Evolutionary conservation across 2,329 filamentous ascomycete species (phyloP), one percentile per base, ranked within the genome.

Genomic region (Aspergillaceae sp.): DNA sequence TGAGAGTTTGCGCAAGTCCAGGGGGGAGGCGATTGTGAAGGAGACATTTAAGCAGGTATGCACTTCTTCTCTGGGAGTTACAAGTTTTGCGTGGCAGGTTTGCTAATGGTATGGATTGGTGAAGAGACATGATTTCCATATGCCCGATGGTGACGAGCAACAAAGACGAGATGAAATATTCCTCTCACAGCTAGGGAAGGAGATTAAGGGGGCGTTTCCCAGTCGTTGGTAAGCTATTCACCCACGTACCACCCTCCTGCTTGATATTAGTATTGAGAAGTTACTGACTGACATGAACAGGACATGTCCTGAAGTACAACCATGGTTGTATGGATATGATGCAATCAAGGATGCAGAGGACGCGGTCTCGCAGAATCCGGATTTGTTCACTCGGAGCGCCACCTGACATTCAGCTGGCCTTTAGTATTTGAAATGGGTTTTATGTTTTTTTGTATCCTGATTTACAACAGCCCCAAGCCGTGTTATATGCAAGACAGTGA

Each of bases 321-420:
- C 75, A 0, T 84, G 80, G 77, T 51, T 85, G 41, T 85, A 79
- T 53, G 78, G 80, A 0, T 84, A 84, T 51, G 77, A 84, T 62
- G 78, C 79, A 3, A 73, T 75, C 48, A 65, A 66, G 29, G 79
- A 82, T 55, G 77, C 74, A 1, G 71, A 77, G 44, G 64, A 68
- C 8, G 67, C 59, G 1, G 59, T 66, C 9, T 44, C 40, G 26
- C 29, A 48, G 41, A 56, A 60, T 44, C 52, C 51, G 3, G 49
- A 45, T 6, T 36, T 61, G 11, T 62, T 63, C 29, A 29, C 19
- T 19, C 19, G 19, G 19, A 19, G 19, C 19, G 19, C 19, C 19
- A 19, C 2, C 19, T 19, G 19, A 19, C 19, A 19, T 19, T 19
- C 19, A 19, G 19, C 19, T 19, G 19, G 19, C 19, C 19, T 19